Evolutionary conservation across 2,329 filamentous ascomycete genomes (phyloP).

Genomic region (Stenocarpella maydis): DNA sequence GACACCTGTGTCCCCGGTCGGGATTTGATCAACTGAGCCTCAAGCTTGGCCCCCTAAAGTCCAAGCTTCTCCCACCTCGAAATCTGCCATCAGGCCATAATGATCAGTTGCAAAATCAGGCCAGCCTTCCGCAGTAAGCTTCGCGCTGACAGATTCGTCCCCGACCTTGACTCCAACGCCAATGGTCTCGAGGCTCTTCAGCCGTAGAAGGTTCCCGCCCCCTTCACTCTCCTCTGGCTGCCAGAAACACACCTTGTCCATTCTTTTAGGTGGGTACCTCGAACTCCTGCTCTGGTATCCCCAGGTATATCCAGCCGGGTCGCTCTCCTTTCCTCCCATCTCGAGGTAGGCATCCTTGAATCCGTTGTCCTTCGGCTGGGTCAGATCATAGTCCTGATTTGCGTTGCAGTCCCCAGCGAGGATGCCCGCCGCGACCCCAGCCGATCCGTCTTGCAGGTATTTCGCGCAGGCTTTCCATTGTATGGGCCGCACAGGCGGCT

Average conservation of each 20-base stretch:
- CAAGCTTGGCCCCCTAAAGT: neutral
- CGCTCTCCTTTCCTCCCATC: constrained; percentile 56
- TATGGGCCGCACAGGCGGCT: constrained; percentile 21
- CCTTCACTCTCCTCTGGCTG: neutral
- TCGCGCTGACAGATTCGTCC: constrained; percentile 42
- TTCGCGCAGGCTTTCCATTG: constrained; percentile 33
- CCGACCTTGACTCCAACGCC: constrained; percentile 53
- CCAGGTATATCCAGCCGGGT: constrained; percentile 61
- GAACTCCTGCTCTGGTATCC: constrained; percentile 57
- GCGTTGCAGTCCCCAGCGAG: constrained; percentile 65
- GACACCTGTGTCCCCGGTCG: neutral
- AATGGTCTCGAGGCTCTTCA: constrained; percentile 51
- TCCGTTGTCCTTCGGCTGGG: constrained; percentile 53
- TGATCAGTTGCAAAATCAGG: constrained; percentile 31
- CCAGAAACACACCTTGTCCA: constrained; percentile 60
- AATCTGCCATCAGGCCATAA: constrained; percentile 28
- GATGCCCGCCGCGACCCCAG: constrained; percentile 49
- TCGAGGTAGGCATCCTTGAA: constrained; percentile 61
- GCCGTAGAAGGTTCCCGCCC: constrained; percentile 27
- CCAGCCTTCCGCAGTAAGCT: constrained; percentile 30
- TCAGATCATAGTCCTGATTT: constrained; percentile 59
- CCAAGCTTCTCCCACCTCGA: constrained; percentile 14
- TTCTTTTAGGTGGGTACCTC: constrained; percentile 56
- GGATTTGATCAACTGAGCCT: neutral
- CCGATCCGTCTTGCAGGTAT: constrained; percentile 45